phyloP scores from a whole-genome alignment of 2,329 filamentous ascomycete species.

The Coleophoma crateriformis region DNA sequence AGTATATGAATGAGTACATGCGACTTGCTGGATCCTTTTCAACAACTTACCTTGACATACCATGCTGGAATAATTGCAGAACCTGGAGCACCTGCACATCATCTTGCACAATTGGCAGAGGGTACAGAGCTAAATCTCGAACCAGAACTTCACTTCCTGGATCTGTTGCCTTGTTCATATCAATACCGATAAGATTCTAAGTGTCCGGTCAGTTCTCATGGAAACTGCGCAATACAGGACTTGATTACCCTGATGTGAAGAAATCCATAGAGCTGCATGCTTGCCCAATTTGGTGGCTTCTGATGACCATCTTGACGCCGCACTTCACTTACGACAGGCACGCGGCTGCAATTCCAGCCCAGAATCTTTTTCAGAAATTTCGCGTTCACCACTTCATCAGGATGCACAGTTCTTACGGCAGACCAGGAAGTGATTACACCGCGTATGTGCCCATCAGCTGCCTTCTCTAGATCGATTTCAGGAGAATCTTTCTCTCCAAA shows the following conservation, averaged over 20 bases:
- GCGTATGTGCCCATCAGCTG: constrained; percentile 3
- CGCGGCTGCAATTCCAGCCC: constrained; percentile 20
- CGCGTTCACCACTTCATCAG: constrained; percentile 17
- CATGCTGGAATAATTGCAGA: constrained; percentile 21
- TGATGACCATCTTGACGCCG: background rate
- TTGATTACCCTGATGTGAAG: constrained; percentile 19
- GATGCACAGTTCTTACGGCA: constrained; percentile 16
- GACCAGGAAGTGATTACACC: constrained; percentile 17
- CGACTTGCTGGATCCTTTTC: background rate
- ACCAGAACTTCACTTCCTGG: constrained; percentile 9
- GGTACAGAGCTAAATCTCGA: constrained; percentile 21
- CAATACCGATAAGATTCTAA: constrained; percentile 18
- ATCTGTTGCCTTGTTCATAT: constrained; percentile 4
- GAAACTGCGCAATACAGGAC: background rate
- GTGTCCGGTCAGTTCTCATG: background rate
- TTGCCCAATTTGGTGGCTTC: constrained; percentile 4
- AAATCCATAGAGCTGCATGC: constrained; percentile 16
- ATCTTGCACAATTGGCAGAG: constrained; percentile 20
- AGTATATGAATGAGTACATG: background rate
- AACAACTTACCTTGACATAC: constrained; percentile 18
- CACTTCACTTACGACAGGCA: constrained; percentile 18
- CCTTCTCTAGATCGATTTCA: constrained; percentile 17
- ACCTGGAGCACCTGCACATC: constrained; percentile 20
- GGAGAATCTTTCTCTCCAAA: background rate
- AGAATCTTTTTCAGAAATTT: constrained; percentile 19